Base-by-base conservation (phyloP, 1,284 basidiomycete genomes). In the Anthracocystis setariae region DNA sequence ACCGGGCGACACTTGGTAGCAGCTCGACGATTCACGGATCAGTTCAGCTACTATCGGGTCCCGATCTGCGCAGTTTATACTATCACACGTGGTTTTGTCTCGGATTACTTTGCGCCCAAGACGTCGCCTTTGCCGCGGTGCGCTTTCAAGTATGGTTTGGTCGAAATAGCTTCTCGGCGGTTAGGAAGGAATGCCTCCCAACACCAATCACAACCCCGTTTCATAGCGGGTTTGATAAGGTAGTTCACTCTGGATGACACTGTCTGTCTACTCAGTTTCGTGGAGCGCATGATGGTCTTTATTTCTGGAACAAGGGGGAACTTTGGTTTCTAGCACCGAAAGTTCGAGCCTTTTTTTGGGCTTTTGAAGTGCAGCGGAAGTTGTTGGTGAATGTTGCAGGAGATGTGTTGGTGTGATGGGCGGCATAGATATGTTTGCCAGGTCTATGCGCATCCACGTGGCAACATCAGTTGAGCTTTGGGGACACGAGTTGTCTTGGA, bases 111-210 rank as follows among this genome's bases (percentile, higher is more conserved):
- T 37, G 35, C 35, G 35, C 35, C 15, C 35, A 37, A 37, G 29
- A 5, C 17, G 15, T 37, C 35, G 35, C 35, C 15, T 17, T 17
- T 37, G 5, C 7, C 35, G 35, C 32, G 32, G 15, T 33, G 15
- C 35, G 35, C 35, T 5, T 37, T 37, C 29, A 37, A 37, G 35
- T 37, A 49, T 17, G 29, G 35, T 29, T 23, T 40, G 29, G 42
- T 20, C 43, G 59, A 55, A 21, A 35, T 48, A 54, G 59, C 59
- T 62, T 62, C 59, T 62, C 59, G 54, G 20, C 53, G 59, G 52
- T 50, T 47, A 54, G 51, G 35, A 49, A 45, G 52, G 52, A 62
- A 33, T 12, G 35, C n/a, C 37, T 42, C 32, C 29, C 25, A 12
- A 18, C n/a, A 38, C 29, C n/a, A 20, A 33, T 29, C 20, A 3